Base-by-base conservation (phyloP, 768 basidiomycete genomes). In the Xanthoconium stramineum region DNA sequence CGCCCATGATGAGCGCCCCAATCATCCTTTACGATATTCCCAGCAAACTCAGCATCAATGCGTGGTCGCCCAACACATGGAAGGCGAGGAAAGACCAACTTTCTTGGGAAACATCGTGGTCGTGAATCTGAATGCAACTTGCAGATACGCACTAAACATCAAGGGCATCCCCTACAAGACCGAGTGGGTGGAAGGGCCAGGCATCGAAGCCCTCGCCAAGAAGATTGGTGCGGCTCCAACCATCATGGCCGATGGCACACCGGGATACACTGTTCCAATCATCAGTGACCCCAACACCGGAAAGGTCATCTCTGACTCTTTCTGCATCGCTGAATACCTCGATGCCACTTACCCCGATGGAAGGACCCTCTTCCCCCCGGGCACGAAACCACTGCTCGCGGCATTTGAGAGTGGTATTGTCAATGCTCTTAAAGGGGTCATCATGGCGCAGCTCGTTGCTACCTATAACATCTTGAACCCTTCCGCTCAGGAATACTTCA, bases 11-110 rank as follows among this genome's bases (percentile, higher is more conserved):
- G 71, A 24, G 2, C 4, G 24, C 24, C 4, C 24, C 24, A 24
- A 24, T 24, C 24, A 24, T 24, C 24, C 24, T 80, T 43, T 82
- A 80, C 66, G 80, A 81, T 52, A 74, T 82, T 44, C 74, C 76
- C 20, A 70, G 72, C 35, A 68, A 60, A 39, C 49, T 69, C 6
- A 51, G 62, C 1, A 50, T 8, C 46, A 67, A 63, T 5, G 24
- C 4, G 24, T 24, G 24, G 24, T 24, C 24, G 24, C 24, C 24
- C 24, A 24, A 24, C 24, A 24, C 76, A 36, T 78, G 75, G 76
- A 80, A 77, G 62, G 65, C 68, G 12, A 61, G 80, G 80, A 76
- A 38, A 48, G 69, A 52, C 8, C 36, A 10, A 15, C 6, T 6
- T 11, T 47, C 9, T 36, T 29, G 6, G 24, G 12, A 6, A 33